Evolutionary conservation across 2,329 filamentous ascomycete genomes (phyloP), one percentile per base, ranked within the genome.

Genomic region (Trichophyton rubrum): DNA sequence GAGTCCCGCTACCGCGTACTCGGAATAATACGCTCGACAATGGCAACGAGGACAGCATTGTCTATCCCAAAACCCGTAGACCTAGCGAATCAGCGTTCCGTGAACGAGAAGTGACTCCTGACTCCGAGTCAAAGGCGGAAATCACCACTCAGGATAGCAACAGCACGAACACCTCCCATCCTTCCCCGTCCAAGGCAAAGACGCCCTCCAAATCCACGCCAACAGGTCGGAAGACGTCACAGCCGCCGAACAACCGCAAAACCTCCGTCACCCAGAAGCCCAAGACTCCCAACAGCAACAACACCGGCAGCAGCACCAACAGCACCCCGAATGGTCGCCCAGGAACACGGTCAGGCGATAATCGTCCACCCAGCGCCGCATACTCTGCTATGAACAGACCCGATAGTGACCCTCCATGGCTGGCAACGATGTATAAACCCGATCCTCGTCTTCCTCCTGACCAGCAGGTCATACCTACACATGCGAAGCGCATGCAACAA

Each of bases 341-440:
- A 3, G 85, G 82, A 65, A 86, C 85, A 15, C 81, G 85, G 64
- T 82, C 81, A 49, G 82, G 82, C 13, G 76, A 83, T 24, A 80
- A 67, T 53, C 73, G 77, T 33, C 81, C 78, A 58, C 72, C 71
- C 62, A 84, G 80, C 69, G 84, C 80, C 69, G 49, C 27, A 22
- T 30, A 2, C 8, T 20, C 49, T 6, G 72, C 79, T 68, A 70
- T 80, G 73, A 83, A 89, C 69, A 83, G 85, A 47, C 91, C 91
- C 0, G 93, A 97, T 77, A 93, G 93, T 20, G 92, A 97, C 59
- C 90, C 93, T 8, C 93, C 93, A 58, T 99, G 93, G 93, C 83
- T 97, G 74, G 83, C 93, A 53, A 89, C 88, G 22, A 90, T 95
- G 74, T 99, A 96, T 74, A 95, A 95, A 69, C 93, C 93, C 0